Base-by-base conservation (phyloP, 768 basidiomycete species). In the Cubamyces lactineus region DNA sequence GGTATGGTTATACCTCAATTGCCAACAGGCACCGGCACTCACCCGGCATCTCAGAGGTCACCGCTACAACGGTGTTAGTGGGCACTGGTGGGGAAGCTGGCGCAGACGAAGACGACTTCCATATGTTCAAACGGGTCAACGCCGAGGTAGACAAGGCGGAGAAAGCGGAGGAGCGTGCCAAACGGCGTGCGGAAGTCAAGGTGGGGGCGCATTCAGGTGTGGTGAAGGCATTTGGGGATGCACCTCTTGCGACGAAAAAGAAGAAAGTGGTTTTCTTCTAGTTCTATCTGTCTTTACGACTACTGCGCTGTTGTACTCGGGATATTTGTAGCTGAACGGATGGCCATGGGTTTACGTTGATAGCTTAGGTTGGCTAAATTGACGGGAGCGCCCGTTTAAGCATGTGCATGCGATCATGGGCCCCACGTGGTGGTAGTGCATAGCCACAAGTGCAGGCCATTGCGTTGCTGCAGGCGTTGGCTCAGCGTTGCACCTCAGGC, bases 21-120 rank as follows among this genome's bases (percentile, higher is more conserved):
- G 5, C 24, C 8, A 15, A 2, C 2, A 13, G 39, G 21, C 1
- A 15, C 9, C 9, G 16, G 23, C 43, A 7, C 34, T 30, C 16
- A 39, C 15, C 13, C 4, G 4, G 3, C 16, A 8, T 47, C 23
- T 5, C 39, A 78, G 79, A 78, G 71, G 74, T 74, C 9, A 70
- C 74, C 0, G 73, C 82, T 12, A 74, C 71, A 2, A 71, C 77
- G 0, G 65, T 83, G 0, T 80, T 86, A 17, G 74, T 82, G 7
- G 82, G 84, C 17, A 73, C 71, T 1, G 80, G 80, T 0, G 71
- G 71, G 30, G 85, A 79, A 41, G 86, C 82, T 0, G 93, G 94
- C 23, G 89, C 96, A 9, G 96, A 98, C 71, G 96, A 98, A 73
- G 96, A 98, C 70, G 96, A 97, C 72, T 97, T 96, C 76, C 94